Evolutionary conservation across 2,329 filamentous ascomycete species (phyloP), one percentile per base, ranked within the genome.

Genomic region (Colletotrichum spaethianum): DNA sequence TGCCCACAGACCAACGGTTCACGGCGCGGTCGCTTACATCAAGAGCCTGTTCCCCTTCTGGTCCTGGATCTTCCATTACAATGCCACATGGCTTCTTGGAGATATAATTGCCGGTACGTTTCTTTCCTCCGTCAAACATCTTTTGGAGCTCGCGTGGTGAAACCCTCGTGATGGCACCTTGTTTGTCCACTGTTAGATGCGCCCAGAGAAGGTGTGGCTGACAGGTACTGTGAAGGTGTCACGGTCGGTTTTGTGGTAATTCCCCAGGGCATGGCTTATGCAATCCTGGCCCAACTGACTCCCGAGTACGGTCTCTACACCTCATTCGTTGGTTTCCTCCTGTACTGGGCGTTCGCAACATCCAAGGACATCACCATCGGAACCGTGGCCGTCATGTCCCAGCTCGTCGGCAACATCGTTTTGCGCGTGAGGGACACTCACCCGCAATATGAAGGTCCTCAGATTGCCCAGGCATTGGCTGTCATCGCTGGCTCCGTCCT

Each of bases 351-450:
- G 69, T 95, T 95, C 78, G 93, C 93, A 44, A 95, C 93, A 0
- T 95, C 93, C 9, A 95, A 95, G 78, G 93, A 96, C 79, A 95
- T 96, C 79, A 94, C 93, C 12, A 95, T 95, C 70, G 93, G 93
- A 33, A 74, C 73, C 40, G 73, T 74, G 26, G 86, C 86, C 18
- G 83, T 88, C 46, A 86, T 86, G 64, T 88, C 86, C 8, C 83
- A 86, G 28, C 83, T 88, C 7, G 85, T 87, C 14, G 86, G 86
- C 20, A 85, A 86, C 73, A 83, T 86, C 56, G 77, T 87, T 28
- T 75, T 78, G 42, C 78, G 81, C 20, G 82, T 87, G 38, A 77
- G 80, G 20, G 77, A 79, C 5, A 70, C 75, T 2, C 77, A 81
- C 36, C 81, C 82, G 26, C 66, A 76, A n/a, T 83, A 80, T 72